These are phyloP conservation scores for Fomitopsis serialis DNA, from an alignment of 768 basidiomycete species.

Conservation along the genomic window DNA sequence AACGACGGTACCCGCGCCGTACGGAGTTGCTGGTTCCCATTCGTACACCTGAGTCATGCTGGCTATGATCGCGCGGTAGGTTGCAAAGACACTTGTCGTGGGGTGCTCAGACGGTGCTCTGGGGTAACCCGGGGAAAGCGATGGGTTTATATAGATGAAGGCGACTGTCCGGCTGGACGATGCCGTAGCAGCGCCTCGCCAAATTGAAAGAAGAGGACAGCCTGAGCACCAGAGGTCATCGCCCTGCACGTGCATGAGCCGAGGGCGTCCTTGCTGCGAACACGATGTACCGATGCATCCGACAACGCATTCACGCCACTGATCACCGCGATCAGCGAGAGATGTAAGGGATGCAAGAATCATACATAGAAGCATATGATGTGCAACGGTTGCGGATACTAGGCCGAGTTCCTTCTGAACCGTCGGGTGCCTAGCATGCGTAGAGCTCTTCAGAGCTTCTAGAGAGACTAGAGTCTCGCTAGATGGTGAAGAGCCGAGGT, in stretches of 20 bases:
- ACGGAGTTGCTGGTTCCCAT: conserved; percentile 64
- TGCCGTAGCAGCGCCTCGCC: background rate
- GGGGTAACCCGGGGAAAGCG: background rate
- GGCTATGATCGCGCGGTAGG: background rate
- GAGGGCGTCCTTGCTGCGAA: background rate
- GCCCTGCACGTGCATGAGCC: background rate
- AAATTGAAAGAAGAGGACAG: too few relatives aligned
- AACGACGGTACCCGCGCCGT: conserved; percentile 50
- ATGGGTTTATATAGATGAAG: background rate
- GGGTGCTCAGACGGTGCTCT: background rate
- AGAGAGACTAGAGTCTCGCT: too few relatives aligned
- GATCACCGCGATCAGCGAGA: background rate
- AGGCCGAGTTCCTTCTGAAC: too few relatives aligned
- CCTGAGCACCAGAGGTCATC: too few relatives aligned
- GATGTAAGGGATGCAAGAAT: background rate
- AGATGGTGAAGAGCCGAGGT: too few relatives aligned
- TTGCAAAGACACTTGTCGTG: too few relatives aligned
- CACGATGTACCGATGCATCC: background rate
- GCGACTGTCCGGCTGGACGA: background rate
- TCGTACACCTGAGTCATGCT: conserved; percentile 15
- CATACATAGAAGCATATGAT: background rate
- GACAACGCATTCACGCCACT: background rate
- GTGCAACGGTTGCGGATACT: too few relatives aligned
- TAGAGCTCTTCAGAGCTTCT: too few relatives aligned
- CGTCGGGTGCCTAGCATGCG: too few relatives aligned